phyloP scores from a whole-genome alignment of 2,329 filamentous ascomycete genomes.

The Apiospora marii region DNA sequence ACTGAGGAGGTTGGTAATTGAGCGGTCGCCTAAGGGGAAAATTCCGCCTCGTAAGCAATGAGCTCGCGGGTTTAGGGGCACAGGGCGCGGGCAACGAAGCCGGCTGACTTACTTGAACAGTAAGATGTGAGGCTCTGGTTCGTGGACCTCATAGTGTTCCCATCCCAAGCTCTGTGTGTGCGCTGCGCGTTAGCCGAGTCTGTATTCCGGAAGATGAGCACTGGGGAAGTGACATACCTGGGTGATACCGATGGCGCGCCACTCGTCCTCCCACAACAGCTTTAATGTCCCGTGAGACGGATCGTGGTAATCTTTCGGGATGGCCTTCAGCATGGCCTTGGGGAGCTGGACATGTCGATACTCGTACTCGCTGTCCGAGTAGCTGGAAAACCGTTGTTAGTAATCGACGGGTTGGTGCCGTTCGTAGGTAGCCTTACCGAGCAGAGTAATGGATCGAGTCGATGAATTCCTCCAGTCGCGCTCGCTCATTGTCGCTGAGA shows the following conservation, averaged over 20 bases:
- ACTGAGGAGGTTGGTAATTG: constrained; percentile 80
- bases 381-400: constrained; percentile 62
- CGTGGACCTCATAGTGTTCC: constrained; percentile 99
- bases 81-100: not conserved
- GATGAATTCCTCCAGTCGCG: constrained; percentile 87
- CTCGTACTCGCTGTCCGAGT: constrained; percentile 91
- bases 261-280: constrained; percentile 97
- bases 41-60: constrained; percentile 17
- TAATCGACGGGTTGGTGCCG: not conserved
- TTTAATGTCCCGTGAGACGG: constrained; percentile 89
- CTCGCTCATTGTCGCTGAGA: constrained; percentile 81
- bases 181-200: constrained; percentile 12
- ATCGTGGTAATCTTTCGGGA: constrained; percentile 95
- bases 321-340: constrained; percentile 97
- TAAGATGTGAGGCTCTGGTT: constrained; percentile 97
- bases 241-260: constrained; percentile 95
- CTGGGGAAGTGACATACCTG: constrained; percentile 69
- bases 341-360: constrained; percentile 98
- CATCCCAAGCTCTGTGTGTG: constrained; percentile 86
- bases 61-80: not conserved
- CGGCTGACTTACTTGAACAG: constrained; percentile 85
- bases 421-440: constrained; percentile 63
- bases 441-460: constrained; percentile 96
- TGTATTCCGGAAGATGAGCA: not conserved
- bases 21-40: constrained; percentile 71